A percentile compares a stretch with the other conserved stretches of the same genome.
phyloP scores from a whole-genome alignment of 2,329 filamentous ascomycete species.

The Colletotrichum lindemuthianum region DNA sequence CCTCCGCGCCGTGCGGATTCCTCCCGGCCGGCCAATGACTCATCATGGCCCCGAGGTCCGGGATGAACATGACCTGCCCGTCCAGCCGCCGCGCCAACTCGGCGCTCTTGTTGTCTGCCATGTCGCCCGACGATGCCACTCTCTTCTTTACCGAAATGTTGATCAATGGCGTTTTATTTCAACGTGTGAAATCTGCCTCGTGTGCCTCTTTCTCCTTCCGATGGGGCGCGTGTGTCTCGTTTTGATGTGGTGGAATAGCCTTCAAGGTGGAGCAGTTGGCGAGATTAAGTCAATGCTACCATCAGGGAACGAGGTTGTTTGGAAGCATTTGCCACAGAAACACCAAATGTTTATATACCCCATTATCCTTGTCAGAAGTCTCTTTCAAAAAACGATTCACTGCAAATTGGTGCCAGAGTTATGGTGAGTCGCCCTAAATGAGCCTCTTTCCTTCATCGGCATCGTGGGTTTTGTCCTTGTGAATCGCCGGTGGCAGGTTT shows the following conservation, averaged over 20 bases:
- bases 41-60: constrained; percentile 22
- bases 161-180: too few species aligned
- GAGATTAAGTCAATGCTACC: constrained; percentile 35
- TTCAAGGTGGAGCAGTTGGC: constrained; percentile 25
- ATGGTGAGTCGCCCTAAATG: too few species aligned
- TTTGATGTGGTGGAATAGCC: constrained; percentile 11
- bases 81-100: constrained; percentile 25
- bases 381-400: background rate
- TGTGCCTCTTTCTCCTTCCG: background rate
- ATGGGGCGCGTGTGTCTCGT: constrained; percentile 14
- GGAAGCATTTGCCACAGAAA: background rate
- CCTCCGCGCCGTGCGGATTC: constrained; percentile 6
- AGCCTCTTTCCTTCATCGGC: too few species aligned
- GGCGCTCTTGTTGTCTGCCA: constrained; percentile 21
- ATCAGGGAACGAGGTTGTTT: background rate
- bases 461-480: too few species aligned
- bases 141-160: background rate
- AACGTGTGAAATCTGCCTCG: too few species aligned
- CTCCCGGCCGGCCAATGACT: constrained; percentile 30
- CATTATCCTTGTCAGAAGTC: too few species aligned
- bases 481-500: too few species aligned
- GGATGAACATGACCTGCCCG: constrained; percentile 25
- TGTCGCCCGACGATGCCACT: background rate
- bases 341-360: too few species aligned
- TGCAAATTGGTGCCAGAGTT: too few species aligned